A percentile compares a stretch with the other conserved stretches of the same genome.
Evolutionary conservation across 179 eudicot species (phyloP).

Genomic region (Spinacia oleracea): DNA sequence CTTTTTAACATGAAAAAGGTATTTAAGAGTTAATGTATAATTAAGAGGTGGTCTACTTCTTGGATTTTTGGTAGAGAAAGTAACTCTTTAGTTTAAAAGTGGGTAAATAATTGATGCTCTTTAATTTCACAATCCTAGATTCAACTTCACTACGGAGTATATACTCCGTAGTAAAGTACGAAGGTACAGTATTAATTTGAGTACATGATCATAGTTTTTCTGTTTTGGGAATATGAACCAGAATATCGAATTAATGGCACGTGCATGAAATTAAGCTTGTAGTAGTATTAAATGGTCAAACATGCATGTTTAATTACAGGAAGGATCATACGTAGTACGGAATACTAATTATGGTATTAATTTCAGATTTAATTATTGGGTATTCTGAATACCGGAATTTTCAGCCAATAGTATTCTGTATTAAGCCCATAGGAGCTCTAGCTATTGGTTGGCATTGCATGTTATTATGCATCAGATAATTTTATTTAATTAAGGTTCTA

Average conservation of each 20-base stretch:
- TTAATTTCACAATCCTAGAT: too few species aligned
- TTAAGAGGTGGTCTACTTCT: too few species aligned
- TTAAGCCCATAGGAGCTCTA: neutral
- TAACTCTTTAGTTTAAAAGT: too few species aligned
- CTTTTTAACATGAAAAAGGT: too few species aligned
- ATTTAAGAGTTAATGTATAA: too few species aligned
- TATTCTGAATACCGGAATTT: neutral
- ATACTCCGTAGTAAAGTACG: too few species aligned
- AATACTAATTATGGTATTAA: neutral
- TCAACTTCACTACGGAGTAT: too few species aligned
- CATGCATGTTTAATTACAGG: neutral
- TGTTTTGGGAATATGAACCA: neutral
- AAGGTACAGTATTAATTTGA: too few species aligned
- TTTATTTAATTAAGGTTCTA: neutral
- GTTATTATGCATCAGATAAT: neutral
- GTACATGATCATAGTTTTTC: neutral
- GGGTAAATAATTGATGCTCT: too few species aligned
- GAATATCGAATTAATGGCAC: constrained; percentile 4
- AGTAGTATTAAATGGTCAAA: constrained; percentile 13
- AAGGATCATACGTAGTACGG: neutral
- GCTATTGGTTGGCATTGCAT: constrained; percentile 9
- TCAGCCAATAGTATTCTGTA: neutral
- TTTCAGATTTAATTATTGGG: neutral
- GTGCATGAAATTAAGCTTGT: constrained; percentile 18
- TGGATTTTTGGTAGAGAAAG: too few species aligned